Base-by-base conservation (phyloP, 441 rosid species). In the Pelargonium cotyledonis region DNA sequence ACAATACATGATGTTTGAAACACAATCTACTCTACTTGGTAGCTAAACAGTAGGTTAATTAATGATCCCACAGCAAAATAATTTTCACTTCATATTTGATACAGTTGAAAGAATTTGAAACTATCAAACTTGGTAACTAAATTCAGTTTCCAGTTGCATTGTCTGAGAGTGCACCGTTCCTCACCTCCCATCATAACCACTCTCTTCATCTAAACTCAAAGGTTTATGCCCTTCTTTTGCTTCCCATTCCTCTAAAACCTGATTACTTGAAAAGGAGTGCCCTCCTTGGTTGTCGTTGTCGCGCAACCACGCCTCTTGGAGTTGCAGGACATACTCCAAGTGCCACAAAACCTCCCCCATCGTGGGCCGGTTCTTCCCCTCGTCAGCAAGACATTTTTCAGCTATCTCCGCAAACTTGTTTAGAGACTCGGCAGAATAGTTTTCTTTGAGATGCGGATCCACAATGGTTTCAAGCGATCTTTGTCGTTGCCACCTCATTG, bases 271-370 rank as follows among this genome's bases (percentile, higher is more conserved):
- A 72, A 78, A 71, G 57, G 84, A 79, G 74, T 79, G 71, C 40
- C 75, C 83, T 26, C 68, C 65, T 9, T 69, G 70, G 68, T 73
- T 79, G 65, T 80, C 60, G 68, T 73, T 79, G 63, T 80, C 60
- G 0, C 62, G 80, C 41, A 80, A 19, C 98, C 96, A 84, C 12
- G 97, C 88, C 83, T 95, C 99, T 76, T 95, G 93, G 0, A 95
- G 93, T 84, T 95, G 97, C 55, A 92, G 85, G 29, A 97, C 97
- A 58, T 92, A 95, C 53, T 95, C 99, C 23, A 95, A 85, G 67
- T 92, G 92, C 99, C 99, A 95, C 75, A 95, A 68, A 7, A 95
- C 97, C 67, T 95, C 99, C 70, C 99, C 99, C 97, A 95, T 95
- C 0, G 98, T 80, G 29, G 99, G 99, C 75, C 99, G 71, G 70